A percentile compares a stretch with the other conserved stretches of the same genome.
These are phyloP conservation scores for Paramecium octaurelia DNA, from an alignment of 73 alveolate genomes.

Conservation along the genomic window DNA sequence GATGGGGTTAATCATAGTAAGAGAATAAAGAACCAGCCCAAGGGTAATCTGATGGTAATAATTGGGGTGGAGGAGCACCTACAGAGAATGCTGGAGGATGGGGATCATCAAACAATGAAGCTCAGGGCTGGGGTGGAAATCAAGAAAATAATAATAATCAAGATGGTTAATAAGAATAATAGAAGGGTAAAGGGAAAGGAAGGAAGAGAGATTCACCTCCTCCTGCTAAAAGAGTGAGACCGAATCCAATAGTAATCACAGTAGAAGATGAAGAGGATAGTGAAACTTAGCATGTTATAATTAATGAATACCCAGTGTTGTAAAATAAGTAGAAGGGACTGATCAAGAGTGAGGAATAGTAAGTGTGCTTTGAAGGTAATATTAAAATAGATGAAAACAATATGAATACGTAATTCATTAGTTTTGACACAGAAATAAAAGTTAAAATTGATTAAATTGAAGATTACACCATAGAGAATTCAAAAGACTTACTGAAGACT, in stretches of 20 bases:
- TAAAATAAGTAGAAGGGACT: neutral
- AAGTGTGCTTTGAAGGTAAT: neutral
- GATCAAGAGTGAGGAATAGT: neutral
- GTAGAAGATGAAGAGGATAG: slow-evolving; percentile 5
- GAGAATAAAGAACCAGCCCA: neutral
- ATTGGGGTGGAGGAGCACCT: neutral
- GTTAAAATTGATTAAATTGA: neutral
- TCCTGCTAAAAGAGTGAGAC: slow-evolving; percentile 19
- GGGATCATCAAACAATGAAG: neutral
- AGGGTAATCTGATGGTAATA: neutral
- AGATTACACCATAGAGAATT: neutral
- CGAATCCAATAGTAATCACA: neutral
- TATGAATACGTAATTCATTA: neutral
- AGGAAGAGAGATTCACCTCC: neutral
- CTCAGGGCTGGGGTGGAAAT: neutral
- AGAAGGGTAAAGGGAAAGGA: neutral
- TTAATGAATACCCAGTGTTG: neutral
- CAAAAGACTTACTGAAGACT: neutral
- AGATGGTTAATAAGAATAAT: neutral
- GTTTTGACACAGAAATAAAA: neutral
- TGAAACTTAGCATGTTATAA: neutral
- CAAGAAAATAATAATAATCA: neutral
- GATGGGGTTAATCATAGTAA: neutral
- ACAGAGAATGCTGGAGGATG: neutral
- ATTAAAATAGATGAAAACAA: neutral